phyloP scores from a whole-genome alignment of 169 alveolate genomes.

The Plasmodium coatneyi region DNA sequence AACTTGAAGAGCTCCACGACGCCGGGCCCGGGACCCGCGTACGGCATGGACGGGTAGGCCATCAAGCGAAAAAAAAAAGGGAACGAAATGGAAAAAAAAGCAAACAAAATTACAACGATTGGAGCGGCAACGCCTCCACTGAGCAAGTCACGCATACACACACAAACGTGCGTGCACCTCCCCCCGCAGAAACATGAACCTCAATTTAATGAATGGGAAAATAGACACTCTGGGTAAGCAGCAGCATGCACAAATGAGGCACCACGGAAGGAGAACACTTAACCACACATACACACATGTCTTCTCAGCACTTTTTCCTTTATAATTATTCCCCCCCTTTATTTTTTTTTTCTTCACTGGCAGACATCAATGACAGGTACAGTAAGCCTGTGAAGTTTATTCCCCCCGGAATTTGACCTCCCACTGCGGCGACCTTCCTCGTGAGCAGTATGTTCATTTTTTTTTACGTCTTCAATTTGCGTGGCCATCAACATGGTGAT shows the following conservation, averaged over 20 bases:
- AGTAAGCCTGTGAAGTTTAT: constrained; percentile 70
- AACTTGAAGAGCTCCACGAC: constrained; percentile 38
- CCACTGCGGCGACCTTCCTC: not conserved
- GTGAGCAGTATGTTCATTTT: not conserved
- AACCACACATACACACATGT: not conserved
- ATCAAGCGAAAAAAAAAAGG: not conserved
- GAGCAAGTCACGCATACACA: not conserved
- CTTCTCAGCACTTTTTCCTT: not conserved
- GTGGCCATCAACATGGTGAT: not conserved
- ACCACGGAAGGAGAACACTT: not conserved
- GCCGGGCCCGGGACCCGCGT: constrained; percentile 4
- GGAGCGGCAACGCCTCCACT: not conserved
- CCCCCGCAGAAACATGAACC: constrained; percentile 27
- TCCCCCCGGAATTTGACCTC: constrained; percentile 63
- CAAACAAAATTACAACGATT: not conserved
- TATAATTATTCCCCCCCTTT: not conserved
- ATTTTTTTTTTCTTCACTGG: not conserved
- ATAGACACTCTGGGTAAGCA: constrained; percentile 52
- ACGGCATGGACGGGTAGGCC: constrained; percentile 31
- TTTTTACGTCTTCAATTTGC: not conserved
- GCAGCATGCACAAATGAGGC: not conserved
- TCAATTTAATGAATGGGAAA: constrained; percentile 66
- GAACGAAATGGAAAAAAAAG: not conserved
- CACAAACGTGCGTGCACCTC: not conserved
- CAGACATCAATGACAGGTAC: constrained; percentile 56